Conservation (phyloP, 345 rosid species). For the Passiflora organensis region DNA sequence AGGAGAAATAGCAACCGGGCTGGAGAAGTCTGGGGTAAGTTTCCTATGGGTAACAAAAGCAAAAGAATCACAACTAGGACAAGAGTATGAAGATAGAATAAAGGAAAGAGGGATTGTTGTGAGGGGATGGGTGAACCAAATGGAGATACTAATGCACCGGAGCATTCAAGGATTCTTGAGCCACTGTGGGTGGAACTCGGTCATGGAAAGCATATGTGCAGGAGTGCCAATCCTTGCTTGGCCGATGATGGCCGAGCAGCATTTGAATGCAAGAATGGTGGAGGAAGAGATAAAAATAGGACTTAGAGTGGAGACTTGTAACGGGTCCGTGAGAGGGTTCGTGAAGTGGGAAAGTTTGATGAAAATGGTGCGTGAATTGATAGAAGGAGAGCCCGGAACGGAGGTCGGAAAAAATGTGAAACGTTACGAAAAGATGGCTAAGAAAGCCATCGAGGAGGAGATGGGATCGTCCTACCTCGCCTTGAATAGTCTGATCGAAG, state of each 20-base stretch:
- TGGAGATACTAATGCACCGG: slow-evolving; percentile 46
- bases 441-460: slow-evolving; percentile 39
- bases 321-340: slow-evolving; percentile 39
- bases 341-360: slow-evolving; percentile 41
- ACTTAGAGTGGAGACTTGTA: slow-evolving; percentile 44
- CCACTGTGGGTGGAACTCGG: slow-evolving; percentile 91
- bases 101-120: slow-evolving; percentile 50
- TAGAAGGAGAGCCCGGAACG: slow-evolving; percentile 60
- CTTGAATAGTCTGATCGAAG: slow-evolving; percentile 36
- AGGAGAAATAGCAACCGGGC: slow-evolving; percentile 45
- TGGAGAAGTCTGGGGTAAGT: slow-evolving; percentile 49
- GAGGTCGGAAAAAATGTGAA: slow-evolving; percentile 37
- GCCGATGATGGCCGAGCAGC: slow-evolving; percentile 83
- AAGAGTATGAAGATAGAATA: slow-evolving; percentile 43
- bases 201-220: slow-evolving; percentile 55
- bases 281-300: slow-evolving; percentile 61
- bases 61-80: slow-evolving; percentile 33
- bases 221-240: slow-evolving; percentile 72
- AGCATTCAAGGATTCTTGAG: slow-evolving; percentile 62
- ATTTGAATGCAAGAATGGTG: slow-evolving; percentile 51
- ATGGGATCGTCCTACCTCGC: slow-evolving; percentile 61
- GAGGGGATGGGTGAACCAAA: slow-evolving; percentile 68
- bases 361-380: slow-evolving; percentile 48
- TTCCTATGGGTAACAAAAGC: slow-evolving; percentile 61
- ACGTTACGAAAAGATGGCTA: slow-evolving; percentile 41